A percentile compares a stretch with the other conserved stretches of the same genome.
Conservation (phyloP, 2,329 filamentous ascomycete genomes). For the Stemphylium lycopersici region DNA sequence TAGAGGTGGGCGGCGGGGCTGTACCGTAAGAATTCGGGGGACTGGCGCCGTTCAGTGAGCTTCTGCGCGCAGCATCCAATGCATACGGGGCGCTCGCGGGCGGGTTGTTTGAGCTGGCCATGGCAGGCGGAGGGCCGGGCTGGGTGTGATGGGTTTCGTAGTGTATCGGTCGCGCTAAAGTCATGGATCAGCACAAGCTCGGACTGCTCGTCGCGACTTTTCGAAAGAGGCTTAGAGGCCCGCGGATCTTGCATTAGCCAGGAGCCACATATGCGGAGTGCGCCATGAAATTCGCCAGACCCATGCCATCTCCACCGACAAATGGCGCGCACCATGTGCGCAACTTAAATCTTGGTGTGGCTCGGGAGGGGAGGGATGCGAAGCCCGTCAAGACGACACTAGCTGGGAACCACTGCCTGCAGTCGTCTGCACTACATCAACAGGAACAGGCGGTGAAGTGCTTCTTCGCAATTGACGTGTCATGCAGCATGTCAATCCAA, state of each 20-base stretch:
- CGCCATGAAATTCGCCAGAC: constrained; percentile 27
- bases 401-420: constrained; percentile 8
- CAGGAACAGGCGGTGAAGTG: constrained; percentile 10
- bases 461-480: constrained; percentile 23
- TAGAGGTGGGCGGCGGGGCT: constrained; percentile 21
- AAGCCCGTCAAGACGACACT: constrained; percentile 1
- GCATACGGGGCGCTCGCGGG: constrained; percentile 48
- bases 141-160: constrained; percentile 37
- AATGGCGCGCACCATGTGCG: constrained; percentile 13
- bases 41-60: constrained; percentile 50
- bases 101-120: constrained; percentile 39
- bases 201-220: constrained; percentile 18
- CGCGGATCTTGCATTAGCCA: constrained; percentile 32
- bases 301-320: constrained; percentile 15
- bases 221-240: constrained; percentile 19
- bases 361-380: constrained; percentile 7
- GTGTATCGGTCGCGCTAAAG: constrained; percentile 37
- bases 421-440: constrained; percentile 4
- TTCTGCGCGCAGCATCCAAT: constrained; percentile 52
- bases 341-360: constrained; percentile 8
- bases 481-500: constrained; percentile 16
- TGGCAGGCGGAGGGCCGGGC: constrained; percentile 42
- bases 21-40: constrained; percentile 45
- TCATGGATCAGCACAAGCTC: constrained; percentile 23
- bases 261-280: constrained; percentile 37